Percentiles rank a stretch among this genome's conserved stretches.
Evolutionary conservation across 1,284 basidiomycete species (phyloP).

Genomic region (Waitea zeae): DNA sequence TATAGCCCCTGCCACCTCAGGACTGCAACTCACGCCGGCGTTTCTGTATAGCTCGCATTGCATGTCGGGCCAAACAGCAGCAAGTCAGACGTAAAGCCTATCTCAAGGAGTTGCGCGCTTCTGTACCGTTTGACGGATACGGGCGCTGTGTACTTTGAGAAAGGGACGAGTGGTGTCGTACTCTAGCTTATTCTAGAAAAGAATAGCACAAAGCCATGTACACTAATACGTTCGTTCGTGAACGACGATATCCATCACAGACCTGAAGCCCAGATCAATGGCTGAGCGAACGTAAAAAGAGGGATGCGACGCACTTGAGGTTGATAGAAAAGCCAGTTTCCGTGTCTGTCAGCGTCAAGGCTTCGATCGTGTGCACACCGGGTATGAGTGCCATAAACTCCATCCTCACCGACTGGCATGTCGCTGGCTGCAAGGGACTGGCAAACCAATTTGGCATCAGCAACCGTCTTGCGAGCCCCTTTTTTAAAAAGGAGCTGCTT

Average conservation of each 20-base stretch:
- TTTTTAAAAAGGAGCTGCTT: slow-evolving; percentile 13
- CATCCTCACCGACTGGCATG: slow-evolving; percentile 78
- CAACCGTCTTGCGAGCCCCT: background rate
- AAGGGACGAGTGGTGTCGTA: too few species aligned
- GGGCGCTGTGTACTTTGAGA: too few species aligned
- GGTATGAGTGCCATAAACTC: slow-evolving; percentile 67
- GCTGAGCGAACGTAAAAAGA: background rate
- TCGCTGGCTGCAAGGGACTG: slow-evolving; percentile 63
- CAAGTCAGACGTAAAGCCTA: too few species aligned
- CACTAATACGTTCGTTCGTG: slow-evolving; percentile 20
- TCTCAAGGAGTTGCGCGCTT: too few species aligned
- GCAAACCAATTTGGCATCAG: background rate
- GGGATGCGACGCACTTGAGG: slow-evolving; percentile 21
- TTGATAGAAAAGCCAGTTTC: slow-evolving; percentile 60
- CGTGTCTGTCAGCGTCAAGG: slow-evolving; percentile 54
- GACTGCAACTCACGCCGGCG: too few species aligned
- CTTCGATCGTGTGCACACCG: slow-evolving; percentile 65
- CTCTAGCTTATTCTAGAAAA: too few species aligned
- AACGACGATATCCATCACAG: slow-evolving; percentile 50
- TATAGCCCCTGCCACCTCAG: too few species aligned
- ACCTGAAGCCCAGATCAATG: slow-evolving; percentile 19
- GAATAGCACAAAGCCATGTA: background rate
- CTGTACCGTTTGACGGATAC: too few species aligned
- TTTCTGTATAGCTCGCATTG: too few species aligned
- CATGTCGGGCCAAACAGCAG: too few species aligned